Base-by-base conservation (phyloP, 2,329 filamentous ascomycete species). In the Diplodia scrobiculata region DNA sequence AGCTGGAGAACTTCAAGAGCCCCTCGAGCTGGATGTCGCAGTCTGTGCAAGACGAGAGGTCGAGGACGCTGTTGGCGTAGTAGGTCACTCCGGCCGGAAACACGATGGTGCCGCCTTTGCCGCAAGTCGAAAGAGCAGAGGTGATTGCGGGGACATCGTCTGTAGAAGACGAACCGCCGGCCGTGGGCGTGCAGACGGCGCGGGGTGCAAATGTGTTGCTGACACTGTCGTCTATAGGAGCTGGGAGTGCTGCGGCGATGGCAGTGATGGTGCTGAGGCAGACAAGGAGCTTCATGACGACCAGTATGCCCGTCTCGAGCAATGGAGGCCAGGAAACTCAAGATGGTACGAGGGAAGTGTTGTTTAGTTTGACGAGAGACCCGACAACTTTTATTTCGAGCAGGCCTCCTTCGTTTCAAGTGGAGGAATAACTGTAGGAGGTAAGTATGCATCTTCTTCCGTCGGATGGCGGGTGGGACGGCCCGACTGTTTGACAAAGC, bases 1-100 rank as follows among this genome's bases (percentile, higher is more conserved):
- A 72, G 1, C 75, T 72, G 1, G 77, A 74, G 3, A 78, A 77
- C 64, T 78, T 78, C 4, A 83, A 69, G 0, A 76, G 73, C 0
- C 81, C 82, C 66, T 84, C 80, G 5, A 83, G 72, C 67, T 82
- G 78, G 55, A 83, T 74, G 51, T 79, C 79, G 68, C 82, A 84
- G n/a, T 73, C 74, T 3, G 68, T 69, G 70, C 81, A 83, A 1
- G 77, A 77, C 21, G 52, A 72, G 45, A 83, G 79, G 52, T 78
- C 73, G 10, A 83, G 71, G 0, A 76, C 75, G n/a, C 78, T 79
- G 66, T 78, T 78, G 32, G 83, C 71, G 66, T 75, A 75, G 70
- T 81, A 83, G 0, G 79, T 81, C 3, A 69, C 73, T 10, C 75
- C 76, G 0, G 75, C 71, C 0, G 80, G 80, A 38, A 83, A 77